Percentiles rank a stretch among this genome's conserved stretches.
Evolutionary conservation across 2,329 filamentous ascomycete species (phyloP).

Genomic region (Fusarium neocosmosporiellum): DNA sequence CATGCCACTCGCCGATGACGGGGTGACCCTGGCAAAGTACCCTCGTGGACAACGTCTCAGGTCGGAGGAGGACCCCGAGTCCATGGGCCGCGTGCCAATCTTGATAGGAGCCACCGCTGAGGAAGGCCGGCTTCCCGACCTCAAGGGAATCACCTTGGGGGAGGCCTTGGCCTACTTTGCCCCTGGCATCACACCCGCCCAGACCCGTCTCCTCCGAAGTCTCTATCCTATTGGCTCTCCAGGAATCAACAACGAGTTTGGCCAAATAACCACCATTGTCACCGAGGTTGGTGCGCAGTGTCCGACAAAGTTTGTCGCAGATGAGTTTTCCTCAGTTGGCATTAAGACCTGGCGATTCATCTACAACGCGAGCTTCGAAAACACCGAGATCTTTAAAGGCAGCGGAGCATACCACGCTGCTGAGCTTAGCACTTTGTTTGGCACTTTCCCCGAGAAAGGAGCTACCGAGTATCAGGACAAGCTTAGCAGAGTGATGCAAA

Average conservation of each 20-base stretch:
- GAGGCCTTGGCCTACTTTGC: neutral
- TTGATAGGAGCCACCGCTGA: conserved; percentile 38
- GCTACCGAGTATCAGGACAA: conserved; percentile 34
- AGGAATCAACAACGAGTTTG: conserved; percentile 28
- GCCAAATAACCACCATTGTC: conserved; percentile 26
- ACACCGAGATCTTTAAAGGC: conserved; percentile 52
- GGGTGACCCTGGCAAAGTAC: conserved; percentile 33
- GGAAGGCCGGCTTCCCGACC: conserved; percentile 28
- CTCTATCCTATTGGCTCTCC: conserved; percentile 31
- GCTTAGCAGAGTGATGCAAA: conserved; percentile 41
- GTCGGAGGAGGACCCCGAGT: neutral
- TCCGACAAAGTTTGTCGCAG: conserved; percentile 36
- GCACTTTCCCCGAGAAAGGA: conserved; percentile 41
- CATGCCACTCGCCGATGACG: conserved; percentile 35
- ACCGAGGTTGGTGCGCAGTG: conserved; percentile 41
- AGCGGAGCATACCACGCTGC: conserved; percentile 59
- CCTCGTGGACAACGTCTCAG: conserved; percentile 19
- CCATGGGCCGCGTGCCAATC: conserved; percentile 40
- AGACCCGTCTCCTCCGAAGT: conserved; percentile 11
- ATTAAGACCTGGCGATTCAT: conserved; percentile 58
- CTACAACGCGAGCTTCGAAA: conserved; percentile 61
- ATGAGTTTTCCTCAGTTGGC: conserved; percentile 46
- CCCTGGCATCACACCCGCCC: neutral
- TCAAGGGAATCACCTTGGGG: conserved; percentile 2
- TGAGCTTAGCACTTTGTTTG: conserved; percentile 59